Evolutionary conservation across 805 yeast species (phyloP).

Genomic region (Candida orba): DNA sequence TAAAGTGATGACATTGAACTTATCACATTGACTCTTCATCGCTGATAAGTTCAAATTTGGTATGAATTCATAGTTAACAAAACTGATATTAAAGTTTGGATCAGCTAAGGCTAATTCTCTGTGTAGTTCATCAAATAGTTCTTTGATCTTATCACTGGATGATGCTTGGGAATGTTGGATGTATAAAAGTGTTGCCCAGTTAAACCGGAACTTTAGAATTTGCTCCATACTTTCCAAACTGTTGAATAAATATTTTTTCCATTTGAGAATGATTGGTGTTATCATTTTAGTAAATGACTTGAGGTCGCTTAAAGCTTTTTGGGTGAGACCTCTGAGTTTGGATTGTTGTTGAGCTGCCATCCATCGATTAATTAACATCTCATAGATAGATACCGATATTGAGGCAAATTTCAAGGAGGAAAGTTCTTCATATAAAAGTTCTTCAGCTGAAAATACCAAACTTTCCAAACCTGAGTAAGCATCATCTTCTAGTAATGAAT

Average conservation of each 20-base stretch:
- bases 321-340: conserved; percentile 10
- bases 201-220: conserved; percentile 26
- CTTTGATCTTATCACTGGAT: conserved; percentile 26
- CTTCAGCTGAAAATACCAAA: conserved; percentile 20
- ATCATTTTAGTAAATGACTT: conserved; percentile 30
- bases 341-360: conserved; percentile 24
- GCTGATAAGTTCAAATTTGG: conserved; percentile 45
- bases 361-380: conserved; percentile 39
- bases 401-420: background rate
- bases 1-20: conserved; percentile 59
- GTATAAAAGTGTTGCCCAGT: conserved; percentile 43
- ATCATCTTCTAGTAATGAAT: conserved; percentile 32
- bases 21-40: conserved; percentile 57
- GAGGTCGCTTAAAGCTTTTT: conserved; percentile 27
- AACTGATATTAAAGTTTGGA: conserved; percentile 27
- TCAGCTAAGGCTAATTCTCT: conserved; percentile 9
- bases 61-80: conserved; percentile 54
- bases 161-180: conserved; percentile 34
- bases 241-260: conserved; percentile 30
- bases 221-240: conserved; percentile 7
- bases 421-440: conserved; percentile 7
- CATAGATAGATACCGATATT: conserved; percentile 31
- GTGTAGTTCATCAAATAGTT: conserved; percentile 21
- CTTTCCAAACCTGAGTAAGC: conserved; percentile 10
- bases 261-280: conserved; percentile 37